Conservation (phyloP, 345 rosid genomes). For the Brassica nigra region DNA sequence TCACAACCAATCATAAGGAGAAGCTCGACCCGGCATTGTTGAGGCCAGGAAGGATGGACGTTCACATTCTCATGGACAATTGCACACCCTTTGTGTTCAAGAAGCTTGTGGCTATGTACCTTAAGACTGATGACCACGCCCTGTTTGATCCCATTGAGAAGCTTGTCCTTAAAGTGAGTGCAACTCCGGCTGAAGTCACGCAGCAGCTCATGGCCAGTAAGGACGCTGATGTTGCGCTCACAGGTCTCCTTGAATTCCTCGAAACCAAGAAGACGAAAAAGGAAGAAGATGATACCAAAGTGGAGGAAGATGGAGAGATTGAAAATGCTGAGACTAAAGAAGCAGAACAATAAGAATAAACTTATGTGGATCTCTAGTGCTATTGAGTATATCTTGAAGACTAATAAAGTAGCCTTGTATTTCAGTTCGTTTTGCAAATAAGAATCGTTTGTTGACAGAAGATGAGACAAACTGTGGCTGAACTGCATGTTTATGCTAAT, state of each 20-base stretch:
- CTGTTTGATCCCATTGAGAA: slow-evolving; percentile 38
- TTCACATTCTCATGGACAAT: slow-evolving; percentile 40
- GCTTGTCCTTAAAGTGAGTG: slow-evolving; percentile 22
- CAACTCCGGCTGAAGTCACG: slow-evolving; percentile 41
- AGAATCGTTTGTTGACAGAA: background rate
- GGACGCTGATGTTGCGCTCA: slow-evolving; percentile 25
- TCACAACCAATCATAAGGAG: slow-evolving; percentile 42
- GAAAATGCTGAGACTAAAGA: background rate
- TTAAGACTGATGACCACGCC: slow-evolving; percentile 13
- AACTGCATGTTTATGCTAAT: background rate
- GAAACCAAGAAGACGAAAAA: slow-evolving; percentile 8
- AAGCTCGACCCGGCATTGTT: slow-evolving; percentile 41
- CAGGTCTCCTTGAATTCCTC: slow-evolving; percentile 6
- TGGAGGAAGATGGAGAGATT: slow-evolving; percentile 30
- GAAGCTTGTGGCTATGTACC: slow-evolving; percentile 39
- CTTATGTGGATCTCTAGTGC: background rate
- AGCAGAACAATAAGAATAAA: background rate
- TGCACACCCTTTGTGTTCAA: slow-evolving; percentile 40
- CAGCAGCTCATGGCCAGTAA: slow-evolving; percentile 43
- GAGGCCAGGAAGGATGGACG: slow-evolving; percentile 40
- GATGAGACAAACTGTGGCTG: background rate
- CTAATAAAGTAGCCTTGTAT: background rate
- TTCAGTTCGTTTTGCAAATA: background rate
- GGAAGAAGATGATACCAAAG: slow-evolving; percentile 22
- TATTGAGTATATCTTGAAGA: background rate